Evolutionary conservation across 2,329 filamentous ascomycete genomes (phyloP), one percentile per base, ranked within the genome.

Genomic region (Chalaropsis ovoidea): DNA sequence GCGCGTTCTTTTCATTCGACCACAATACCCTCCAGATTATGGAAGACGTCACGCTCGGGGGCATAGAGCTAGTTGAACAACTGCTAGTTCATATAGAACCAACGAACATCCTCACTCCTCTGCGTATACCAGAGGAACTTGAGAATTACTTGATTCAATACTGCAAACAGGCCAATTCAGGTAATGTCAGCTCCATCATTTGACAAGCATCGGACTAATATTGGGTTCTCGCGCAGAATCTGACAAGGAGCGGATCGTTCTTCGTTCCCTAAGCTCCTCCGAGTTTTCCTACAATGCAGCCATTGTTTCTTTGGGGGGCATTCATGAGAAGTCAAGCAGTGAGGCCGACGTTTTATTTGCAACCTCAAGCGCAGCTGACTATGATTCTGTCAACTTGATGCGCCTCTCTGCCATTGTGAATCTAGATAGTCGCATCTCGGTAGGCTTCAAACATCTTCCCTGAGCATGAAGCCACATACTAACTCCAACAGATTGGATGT

Each of bases 1-100:
- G 91, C 73, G 87, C 89, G 58, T 95, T 93, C 72, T 96, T 93
- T 72, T 78, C 86, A 60, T 85, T 86, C 5, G 76, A 80, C 31
- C 84, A 90, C 47, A 86, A 89, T 71, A 84, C 80, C 43, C 75
- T 96, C 2, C 87, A 83, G 67, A 79, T 96, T 54, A 85, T 95
- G 72, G 86, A 93, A 72, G 92, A 96, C 70, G 80, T 89, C 10
- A 79, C 82, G 17, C 79, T 84, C 69, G 87, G 86, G 3, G 85
- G 84, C n/a, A 73, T 83, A n/a, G 85, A 89, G 43, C 77, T 86
- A 13, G 77, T 88, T n/a, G 84, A 89, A 68, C 84, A 81, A 3
- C 75, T 86, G 22, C 72, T 86, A 52, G 70, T 81, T 10, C 78
- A 84, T 64, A 74, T 77, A 13, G 79, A 82, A 65, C 83, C 84